A percentile compares a stretch with the other conserved stretches of the same genome.
Evolutionary conservation across 1,284 basidiomycete species (phyloP).

Genomic region (Veloporphyrellus conicus): DNA sequence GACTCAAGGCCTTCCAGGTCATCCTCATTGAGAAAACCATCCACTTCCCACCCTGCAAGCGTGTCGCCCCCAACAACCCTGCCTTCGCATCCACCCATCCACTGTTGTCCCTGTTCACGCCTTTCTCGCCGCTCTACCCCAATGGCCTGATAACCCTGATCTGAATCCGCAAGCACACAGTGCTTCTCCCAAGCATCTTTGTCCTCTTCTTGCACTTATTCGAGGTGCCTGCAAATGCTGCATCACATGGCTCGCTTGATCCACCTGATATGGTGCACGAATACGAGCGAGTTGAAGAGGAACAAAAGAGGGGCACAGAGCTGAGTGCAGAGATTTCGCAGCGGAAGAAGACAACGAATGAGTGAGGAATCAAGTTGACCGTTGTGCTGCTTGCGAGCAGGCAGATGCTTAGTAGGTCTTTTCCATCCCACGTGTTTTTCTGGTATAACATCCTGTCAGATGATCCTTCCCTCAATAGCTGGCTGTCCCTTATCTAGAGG

Average conservation of each 20-base stretch:
- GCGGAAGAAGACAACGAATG: constrained; percentile 73
- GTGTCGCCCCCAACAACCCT: constrained; percentile 51
- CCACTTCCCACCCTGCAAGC: constrained; percentile 84
- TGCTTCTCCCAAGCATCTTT: constrained; percentile 87
- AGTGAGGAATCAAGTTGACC: constrained; percentile 89
- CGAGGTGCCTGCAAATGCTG: constrained; percentile 49
- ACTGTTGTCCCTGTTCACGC: constrained; percentile 85
- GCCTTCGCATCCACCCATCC: constrained; percentile 64
- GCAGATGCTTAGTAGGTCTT: constrained; percentile 66
- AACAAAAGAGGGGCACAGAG: constrained; percentile 68
- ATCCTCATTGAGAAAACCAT: constrained; percentile 78
- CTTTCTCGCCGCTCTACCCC: constrained; percentile 83
- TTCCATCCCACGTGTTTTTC: neutral
- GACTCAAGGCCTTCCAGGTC: constrained; percentile 73
- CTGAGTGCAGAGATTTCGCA: constrained; percentile 75
- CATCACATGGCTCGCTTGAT: constrained; percentile 50
- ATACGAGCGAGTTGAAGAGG: constrained; percentile 58
- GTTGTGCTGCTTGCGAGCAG: constrained; percentile 90
- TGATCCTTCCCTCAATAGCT: constrained; percentile 75
- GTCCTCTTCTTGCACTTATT: constrained; percentile 83
- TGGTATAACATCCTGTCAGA: constrained; percentile 44
- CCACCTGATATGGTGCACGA: constrained; percentile 49
- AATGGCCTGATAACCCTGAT: constrained; percentile 96
- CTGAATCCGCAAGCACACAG: constrained; percentile 94
- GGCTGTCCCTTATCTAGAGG: constrained; percentile 81